phyloP scores from a whole-genome alignment of 768 basidiomycete species.

The Termitomyces sp. region DNA sequence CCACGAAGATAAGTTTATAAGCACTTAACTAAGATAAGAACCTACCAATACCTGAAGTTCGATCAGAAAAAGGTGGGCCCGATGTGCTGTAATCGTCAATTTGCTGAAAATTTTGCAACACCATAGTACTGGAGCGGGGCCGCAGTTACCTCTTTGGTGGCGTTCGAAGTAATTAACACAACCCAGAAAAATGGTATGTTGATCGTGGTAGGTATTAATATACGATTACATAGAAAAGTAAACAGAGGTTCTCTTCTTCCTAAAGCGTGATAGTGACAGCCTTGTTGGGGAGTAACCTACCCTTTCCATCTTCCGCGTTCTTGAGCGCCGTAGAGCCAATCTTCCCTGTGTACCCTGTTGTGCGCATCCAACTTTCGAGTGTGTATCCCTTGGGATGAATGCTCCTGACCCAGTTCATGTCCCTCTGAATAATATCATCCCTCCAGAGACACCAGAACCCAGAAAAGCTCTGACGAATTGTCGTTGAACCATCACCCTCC shows the following conservation, averaged over 20 bases:
- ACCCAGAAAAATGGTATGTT: too few species aligned
- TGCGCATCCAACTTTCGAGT: conserved; percentile 36
- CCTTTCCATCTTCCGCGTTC: conserved; percentile 26
- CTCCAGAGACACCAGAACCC: conserved; percentile 37
- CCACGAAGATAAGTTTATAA: too few species aligned
- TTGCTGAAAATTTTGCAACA: too few species aligned
- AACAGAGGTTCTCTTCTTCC: neutral
- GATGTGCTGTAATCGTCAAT: too few species aligned
- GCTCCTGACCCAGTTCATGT: conserved; percentile 37
- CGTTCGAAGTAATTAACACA: too few species aligned
- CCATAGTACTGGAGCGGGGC: too few species aligned
- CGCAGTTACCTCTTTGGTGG: too few species aligned
- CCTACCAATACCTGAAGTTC: too few species aligned
- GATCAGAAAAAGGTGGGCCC: too few species aligned
- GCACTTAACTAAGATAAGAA: too few species aligned
- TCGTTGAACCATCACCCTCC: conserved; percentile 24
- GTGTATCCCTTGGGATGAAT: conserved; percentile 29
- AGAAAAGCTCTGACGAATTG: conserved; percentile 32
- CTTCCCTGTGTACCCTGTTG: conserved; percentile 23
- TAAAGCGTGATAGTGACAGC: conserved; percentile 10
- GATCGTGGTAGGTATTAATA: too few species aligned
- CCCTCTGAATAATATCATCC: conserved; percentile 35
- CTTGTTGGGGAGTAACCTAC: conserved; percentile 18
- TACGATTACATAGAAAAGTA: too few species aligned
- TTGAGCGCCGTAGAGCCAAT: conserved; percentile 21